A percentile compares a stretch with the other conserved stretches of the same genome.
Conservation (phyloP, 495 filamentous ascomycete genomes). For the Penicillium odoratum region DNA sequence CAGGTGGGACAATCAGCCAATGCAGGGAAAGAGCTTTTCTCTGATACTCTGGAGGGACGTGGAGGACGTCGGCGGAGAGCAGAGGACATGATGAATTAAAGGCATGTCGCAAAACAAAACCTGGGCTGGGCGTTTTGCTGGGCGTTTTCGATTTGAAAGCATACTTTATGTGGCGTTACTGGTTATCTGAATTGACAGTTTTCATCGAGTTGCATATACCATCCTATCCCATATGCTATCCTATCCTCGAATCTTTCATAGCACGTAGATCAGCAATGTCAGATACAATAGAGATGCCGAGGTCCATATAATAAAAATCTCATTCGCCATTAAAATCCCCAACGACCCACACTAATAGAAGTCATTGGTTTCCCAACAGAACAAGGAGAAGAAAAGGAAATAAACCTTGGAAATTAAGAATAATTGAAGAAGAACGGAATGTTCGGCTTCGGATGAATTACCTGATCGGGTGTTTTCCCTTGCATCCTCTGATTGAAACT, state of each 20-base stretch:
- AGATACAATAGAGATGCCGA: neutral
- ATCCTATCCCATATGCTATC: neutral
- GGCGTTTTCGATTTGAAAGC: neutral
- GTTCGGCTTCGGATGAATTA: neutral
- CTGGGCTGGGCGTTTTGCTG: neutral
- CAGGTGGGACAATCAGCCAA: constrained; percentile 37
- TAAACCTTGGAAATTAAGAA: too few relatives aligned
- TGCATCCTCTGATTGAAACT: neutral
- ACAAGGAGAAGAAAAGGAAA: neutral
- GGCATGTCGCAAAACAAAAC: neutral
- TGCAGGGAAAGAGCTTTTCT: constrained; percentile 71
- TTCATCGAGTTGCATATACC: neutral
- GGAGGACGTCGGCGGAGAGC: constrained; percentile 49
- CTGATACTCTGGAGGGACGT: constrained; percentile 50
- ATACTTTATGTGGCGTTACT: neutral
- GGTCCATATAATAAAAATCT: neutral
- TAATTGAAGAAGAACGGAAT: neutral
- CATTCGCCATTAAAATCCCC: constrained; percentile 1
- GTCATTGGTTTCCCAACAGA: constrained; percentile 1
- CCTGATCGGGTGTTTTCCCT: neutral
- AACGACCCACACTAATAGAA: constrained; percentile 1
- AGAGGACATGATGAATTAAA: constrained; percentile 53
- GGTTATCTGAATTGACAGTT: neutral
- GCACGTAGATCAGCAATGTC: too few relatives aligned
- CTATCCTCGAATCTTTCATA: too few relatives aligned